Evolutionary conservation across 805 yeast genomes (phyloP), one percentile per base, ranked within the genome.

Genomic region (Candida vaughaniae): DNA sequence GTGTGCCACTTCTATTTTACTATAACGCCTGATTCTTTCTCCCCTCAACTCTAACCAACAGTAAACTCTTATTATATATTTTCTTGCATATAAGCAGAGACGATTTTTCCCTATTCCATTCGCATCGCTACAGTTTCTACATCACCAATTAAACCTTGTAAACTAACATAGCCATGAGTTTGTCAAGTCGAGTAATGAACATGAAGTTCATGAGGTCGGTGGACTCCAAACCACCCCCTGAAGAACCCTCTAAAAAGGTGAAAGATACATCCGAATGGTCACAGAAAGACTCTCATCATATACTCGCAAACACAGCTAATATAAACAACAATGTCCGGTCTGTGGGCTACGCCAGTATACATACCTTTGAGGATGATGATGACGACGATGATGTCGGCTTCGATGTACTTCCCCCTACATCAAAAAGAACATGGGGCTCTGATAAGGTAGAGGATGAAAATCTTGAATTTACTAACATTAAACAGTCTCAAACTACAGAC

Each of bases 141-240:
- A n/a, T n/a, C n/a, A n/a, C n/a, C n/a, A n/a, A n/a, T n/a, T n/a
- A n/a, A n/a, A n/a, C n/a, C n/a, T n/a, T n/a, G n/a, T n/a, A n/a
- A n/a, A n/a, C n/a, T n/a, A n/a, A n/a, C n/a, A n/a, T n/a, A n/a
- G n/a, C n/a, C 5, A 60, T 58, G 64, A 54, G 60, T 43, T 56
- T 67, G 35, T 83, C 93, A 18, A 76, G 77, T 50, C 73, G 88
- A 51, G 85, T 87, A 50, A 67, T 82, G 79, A 83, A 82, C 74
- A 87, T 87, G 96, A 87, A 86, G 70, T 68, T 69, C 69, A 68
- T 68, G 71, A 62, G 56, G 39, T 56, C 52, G 29, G 53, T 70
- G 23, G 76, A 73, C 16, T 69, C 62, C 25, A 53, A 41, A 49
- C 25, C 22, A 23, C 18, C 11, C 8, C n/a, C 27, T n/a, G 66